phyloP scores from a whole-genome alignment of 768 basidiomycete species.

The Udeniomyces megalosporus region DNA sequence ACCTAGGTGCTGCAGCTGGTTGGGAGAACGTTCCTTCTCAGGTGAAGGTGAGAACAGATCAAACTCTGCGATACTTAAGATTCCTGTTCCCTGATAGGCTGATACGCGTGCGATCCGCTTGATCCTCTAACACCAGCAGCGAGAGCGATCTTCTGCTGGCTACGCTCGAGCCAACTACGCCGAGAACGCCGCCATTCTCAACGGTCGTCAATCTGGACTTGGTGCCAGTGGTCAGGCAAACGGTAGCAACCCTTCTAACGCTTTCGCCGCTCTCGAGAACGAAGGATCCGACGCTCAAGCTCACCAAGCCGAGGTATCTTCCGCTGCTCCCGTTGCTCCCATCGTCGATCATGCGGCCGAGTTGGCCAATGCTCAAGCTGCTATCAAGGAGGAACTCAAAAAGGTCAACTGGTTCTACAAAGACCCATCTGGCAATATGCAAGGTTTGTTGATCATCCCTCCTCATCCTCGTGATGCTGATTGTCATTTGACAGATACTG shows the following conservation, averaged over 20 bases:
- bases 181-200: neutral
- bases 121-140: too few relatives aligned
- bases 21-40: constrained; percentile 7
- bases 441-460: constrained; percentile 66
- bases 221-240: neutral
- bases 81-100: too few relatives aligned
- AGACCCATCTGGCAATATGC: constrained; percentile 77
- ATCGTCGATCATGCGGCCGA: neutral
- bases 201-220: neutral
- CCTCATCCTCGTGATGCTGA: too few relatives aligned
- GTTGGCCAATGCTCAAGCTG: neutral
- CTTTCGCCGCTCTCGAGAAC: constrained; percentile 14
- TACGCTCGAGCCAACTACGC: neutral
- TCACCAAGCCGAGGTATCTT: neutral
- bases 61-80: too few relatives aligned
- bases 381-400: neutral
- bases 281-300: neutral
- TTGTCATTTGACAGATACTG: too few relatives aligned
- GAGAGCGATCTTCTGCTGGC: neutral
- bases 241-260: neutral
- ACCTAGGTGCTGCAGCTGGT: constrained; percentile 5
- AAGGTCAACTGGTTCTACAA: constrained; percentile 67
- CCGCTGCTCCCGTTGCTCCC: neutral
- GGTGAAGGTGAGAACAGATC: neutral
- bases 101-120: too few relatives aligned